A percentile compares a stretch with the other conserved stretches of the same genome.
Evolutionary conservation across 352 stramenopile genomes (phyloP).

Genomic region (Thalassiosira mediterranea): DNA sequence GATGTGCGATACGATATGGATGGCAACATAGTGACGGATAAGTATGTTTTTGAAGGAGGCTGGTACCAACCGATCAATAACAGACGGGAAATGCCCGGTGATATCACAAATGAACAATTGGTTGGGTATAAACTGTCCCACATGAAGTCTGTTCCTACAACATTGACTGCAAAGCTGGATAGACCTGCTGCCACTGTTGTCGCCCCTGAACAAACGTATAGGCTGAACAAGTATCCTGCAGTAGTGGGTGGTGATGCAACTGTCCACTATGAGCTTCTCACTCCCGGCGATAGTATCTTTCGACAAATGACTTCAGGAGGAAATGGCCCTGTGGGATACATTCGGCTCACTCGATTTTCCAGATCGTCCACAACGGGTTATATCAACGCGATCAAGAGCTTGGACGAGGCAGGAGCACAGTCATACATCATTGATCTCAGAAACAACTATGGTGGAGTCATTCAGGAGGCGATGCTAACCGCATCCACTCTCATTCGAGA

Average conservation of each 20-base stretch:
- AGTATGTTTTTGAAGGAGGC: conserved; percentile 57
- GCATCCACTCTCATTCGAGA: conserved; percentile 77
- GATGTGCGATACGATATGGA: neutral
- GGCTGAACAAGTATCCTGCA: conserved; percentile 20
- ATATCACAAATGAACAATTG: conserved; percentile 31
- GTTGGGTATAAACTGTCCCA: conserved; percentile 49
- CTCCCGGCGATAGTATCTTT: conserved; percentile 64
- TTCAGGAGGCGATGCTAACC: conserved; percentile 83
- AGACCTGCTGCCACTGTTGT: neutral
- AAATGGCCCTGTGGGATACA: conserved; percentile 69
- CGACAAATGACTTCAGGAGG: conserved; percentile 21
- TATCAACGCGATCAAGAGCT: conserved; percentile 61
- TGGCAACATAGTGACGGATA: conserved; percentile 32
- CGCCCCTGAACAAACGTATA: no score
- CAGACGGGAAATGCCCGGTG: conserved; percentile 23
- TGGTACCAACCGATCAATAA: conserved; percentile 44
- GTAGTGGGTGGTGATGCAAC: conserved; percentile 62
- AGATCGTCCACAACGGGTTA: conserved; percentile 67
- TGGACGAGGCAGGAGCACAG: conserved; percentile 71
- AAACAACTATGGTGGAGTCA: conserved; percentile 75
- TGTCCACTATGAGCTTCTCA: conserved; percentile 72
- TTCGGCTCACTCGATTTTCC: conserved; percentile 81
- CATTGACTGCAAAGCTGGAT: conserved; percentile 44
- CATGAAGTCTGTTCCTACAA: conserved; percentile 46
- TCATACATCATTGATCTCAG: conserved; percentile 84